Conservation (phyloP, 768 basidiomycete genomes). For the Trametopsis cervina region DNA sequence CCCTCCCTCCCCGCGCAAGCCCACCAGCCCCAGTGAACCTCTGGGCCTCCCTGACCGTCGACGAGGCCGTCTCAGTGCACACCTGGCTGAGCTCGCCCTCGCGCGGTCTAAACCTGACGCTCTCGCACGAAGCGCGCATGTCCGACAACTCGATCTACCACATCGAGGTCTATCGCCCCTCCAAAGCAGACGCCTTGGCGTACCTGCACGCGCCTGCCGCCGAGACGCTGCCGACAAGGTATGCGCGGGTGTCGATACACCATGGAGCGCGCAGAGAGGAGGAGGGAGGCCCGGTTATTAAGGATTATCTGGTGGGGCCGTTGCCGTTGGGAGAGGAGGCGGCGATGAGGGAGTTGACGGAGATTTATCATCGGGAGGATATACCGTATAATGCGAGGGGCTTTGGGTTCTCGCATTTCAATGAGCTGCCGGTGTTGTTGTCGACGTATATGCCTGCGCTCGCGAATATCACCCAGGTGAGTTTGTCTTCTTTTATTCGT, state of each 20-base stretch:
- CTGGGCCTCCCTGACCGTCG: conserved; percentile 43
- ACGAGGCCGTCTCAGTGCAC: conserved; percentile 36
- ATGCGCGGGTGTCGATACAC: conserved; percentile 45
- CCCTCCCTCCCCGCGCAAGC: conserved; percentile 25
- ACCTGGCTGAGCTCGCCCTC: conserved; percentile 39
- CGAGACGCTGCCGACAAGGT: conserved; percentile 27
- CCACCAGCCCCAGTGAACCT: conserved; percentile 40
- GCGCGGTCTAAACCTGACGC: conserved; percentile 43
- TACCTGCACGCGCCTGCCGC: conserved; percentile 34
- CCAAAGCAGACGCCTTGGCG: conserved; percentile 38
- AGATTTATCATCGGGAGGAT: conserved; percentile 44
- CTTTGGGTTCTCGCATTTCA: conserved; percentile 18
- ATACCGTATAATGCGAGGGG: conserved; percentile 52
- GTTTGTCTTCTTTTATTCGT: conserved; percentile 9
- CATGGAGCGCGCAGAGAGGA: conserved; percentile 32
- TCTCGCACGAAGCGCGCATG: conserved; percentile 20
- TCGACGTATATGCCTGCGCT: conserved; percentile 29
- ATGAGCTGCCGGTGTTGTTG: conserved; percentile 28
- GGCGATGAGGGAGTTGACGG: conserved; percentile 33
- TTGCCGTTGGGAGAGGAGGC: conserved; percentile 39
- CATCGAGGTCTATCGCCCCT: conserved; percentile 43
- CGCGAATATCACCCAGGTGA: conserved; percentile 35
- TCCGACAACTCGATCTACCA: conserved; percentile 46
- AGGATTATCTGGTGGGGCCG: conserved; percentile 53
- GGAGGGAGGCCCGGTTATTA: conserved; percentile 31